Evolutionary conservation across 2,329 filamentous ascomycete species (phyloP), one percentile per base, ranked within the genome.

Genomic region (Ophiostoma tasmaniense): DNA sequence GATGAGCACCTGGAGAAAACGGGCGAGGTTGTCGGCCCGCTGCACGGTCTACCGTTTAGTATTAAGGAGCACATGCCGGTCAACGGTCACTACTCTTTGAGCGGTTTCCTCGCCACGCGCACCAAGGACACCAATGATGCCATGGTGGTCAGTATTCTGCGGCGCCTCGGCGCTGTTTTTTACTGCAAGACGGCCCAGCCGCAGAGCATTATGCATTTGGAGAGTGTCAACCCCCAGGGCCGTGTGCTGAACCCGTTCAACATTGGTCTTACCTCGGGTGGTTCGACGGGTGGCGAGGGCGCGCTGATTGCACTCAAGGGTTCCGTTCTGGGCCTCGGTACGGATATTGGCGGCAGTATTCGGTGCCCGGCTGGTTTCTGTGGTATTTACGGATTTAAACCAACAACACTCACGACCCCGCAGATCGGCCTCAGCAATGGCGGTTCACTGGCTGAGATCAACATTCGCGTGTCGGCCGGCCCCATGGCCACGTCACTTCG

Each of bases 21-120:
- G 64, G 73, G 73, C 62, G 76, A 75, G 39, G 73, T 77, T 0
- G 61, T 78, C 13, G 78, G 78, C 0, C 77, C 78, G 20, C 73
- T 80, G 1, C 78, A 79, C 68, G 78, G 78, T 25, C 75, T 87
- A 1, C 85, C 85, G 0, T 72, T 83, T 8, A 82, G 80, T 64
- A 71, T 83, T 25, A 83, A 83, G 66, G 70, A 71, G 39, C 68
- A 69, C 25, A 64, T 69, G 30, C 45, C 62, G 20, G 50, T 71
- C 50, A 59, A 45, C 33, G 70, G 68, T 22, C 65, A 74, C 55
- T 8, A 67, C 45, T 14, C 64, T 67, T 20, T 55, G n/a, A 13
- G 64, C 69, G 17, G 25, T 50, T 62, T 52, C 65, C 1, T 69
- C 66, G 66, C 66, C 1, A 69, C 61, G 70, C 64, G 71, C 17